These are phyloP conservation scores for Coemansia furcata DNA, from an alignment of 192 early-diverging fungal genomes.

Conservation along the genomic window DNA sequence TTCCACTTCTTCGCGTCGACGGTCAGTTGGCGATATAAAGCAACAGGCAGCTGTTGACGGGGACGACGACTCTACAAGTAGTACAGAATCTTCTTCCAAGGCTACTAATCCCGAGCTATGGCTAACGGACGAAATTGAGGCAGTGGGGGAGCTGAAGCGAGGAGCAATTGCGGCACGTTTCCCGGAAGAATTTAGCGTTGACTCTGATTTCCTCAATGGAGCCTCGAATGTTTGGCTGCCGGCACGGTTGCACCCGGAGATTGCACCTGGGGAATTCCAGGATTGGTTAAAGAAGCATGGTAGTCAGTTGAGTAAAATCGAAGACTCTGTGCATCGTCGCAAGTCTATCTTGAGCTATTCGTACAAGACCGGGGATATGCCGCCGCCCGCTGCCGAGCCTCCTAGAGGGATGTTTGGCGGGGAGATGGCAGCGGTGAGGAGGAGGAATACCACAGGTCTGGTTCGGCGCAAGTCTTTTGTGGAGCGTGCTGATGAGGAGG, in stretches of 20 bases:
- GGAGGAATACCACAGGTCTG: constrained; percentile 44
- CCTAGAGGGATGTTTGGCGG: not conserved
- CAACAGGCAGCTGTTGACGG: not conserved
- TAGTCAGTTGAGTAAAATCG: constrained; percentile 40
- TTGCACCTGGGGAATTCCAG: constrained; percentile 56
- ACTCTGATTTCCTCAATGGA: constrained; percentile 44
- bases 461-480: constrained; percentile 43
- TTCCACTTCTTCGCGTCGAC: constrained; percentile 9
- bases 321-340: constrained; percentile 41
- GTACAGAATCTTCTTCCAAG: not conserved
- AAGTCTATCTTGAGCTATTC: constrained; percentile 54
- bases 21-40: constrained; percentile 12
- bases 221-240: constrained; percentile 55
- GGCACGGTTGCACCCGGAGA: constrained; percentile 57
- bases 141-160: constrained; percentile 53
- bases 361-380: constrained; percentile 17
- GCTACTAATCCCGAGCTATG: constrained; percentile 14
- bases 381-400: not conserved
- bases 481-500: constrained; percentile 39
- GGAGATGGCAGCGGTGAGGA: constrained; percentile 9
- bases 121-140: constrained; percentile 47
- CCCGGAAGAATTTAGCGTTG: constrained; percentile 53
- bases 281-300: constrained; percentile 53
- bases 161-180: constrained; percentile 53
- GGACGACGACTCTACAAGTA: constrained; percentile 1